phyloP scores from a whole-genome alignment of 306 rosid species.

The Spatholobus suberectus region DNA sequence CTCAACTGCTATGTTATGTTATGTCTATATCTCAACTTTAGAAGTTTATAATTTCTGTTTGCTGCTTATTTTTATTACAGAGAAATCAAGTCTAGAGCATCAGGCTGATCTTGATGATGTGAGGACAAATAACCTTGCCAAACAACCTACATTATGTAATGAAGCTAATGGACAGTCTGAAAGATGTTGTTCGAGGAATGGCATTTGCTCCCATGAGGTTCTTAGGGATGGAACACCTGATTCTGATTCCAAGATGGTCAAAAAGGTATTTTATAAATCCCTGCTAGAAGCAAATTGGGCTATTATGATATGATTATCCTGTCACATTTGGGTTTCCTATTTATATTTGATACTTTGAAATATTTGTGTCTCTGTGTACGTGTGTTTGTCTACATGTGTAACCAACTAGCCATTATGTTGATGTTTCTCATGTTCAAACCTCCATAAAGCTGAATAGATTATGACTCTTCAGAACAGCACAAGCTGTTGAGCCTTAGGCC shows the following conservation, averaged over 20 bases:
- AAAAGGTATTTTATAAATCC: constrained; percentile 62
- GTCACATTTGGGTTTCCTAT: constrained; percentile 21
- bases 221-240: constrained; percentile 69
- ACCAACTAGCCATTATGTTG: constrained; percentile 27
- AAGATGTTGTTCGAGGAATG: constrained; percentile 72
- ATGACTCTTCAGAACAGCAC: constrained; percentile 36
- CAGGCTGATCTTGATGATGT: constrained; percentile 43
- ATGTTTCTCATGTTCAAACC: constrained; percentile 18
- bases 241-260: constrained; percentile 60
- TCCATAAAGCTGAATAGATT: not conserved
- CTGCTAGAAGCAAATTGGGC: constrained; percentile 17
- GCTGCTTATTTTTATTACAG: constrained; percentile 52
- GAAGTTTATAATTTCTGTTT: constrained; percentile 12
- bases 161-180: constrained; percentile 49
- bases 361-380: constrained; percentile 2
- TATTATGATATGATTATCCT: constrained; percentile 33
- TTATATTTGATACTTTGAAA: constrained; percentile 31
- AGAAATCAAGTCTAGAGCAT: constrained; percentile 50
- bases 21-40: constrained; percentile 10
- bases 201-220: constrained; percentile 93
- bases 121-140: constrained; percentile 44
- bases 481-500: constrained; percentile 21
- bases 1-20: constrained; percentile 5
- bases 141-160: constrained; percentile 37
- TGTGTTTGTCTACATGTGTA: constrained; percentile 4